Conservation (phyloP, 148 eudicot genomes). For the Silene uniflora region DNA sequence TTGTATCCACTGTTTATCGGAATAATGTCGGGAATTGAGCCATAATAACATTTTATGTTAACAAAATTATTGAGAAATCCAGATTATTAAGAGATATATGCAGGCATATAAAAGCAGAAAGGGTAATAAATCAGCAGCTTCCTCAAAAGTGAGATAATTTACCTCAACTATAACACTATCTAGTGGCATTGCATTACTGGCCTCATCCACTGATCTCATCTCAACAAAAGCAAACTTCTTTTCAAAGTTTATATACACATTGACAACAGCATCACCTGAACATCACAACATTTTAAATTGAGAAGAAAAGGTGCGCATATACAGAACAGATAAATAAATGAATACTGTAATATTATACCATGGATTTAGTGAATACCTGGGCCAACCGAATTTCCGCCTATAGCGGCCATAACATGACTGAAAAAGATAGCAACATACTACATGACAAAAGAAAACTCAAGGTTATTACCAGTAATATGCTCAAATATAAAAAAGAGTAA, state of each 20-base stretch:
- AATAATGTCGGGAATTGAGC: conserved; percentile 51
- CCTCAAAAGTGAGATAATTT: not conserved
- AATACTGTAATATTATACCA: not conserved
- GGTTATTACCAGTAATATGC: not conserved
- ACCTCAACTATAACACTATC: conserved; percentile 76
- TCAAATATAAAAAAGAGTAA: not conserved
- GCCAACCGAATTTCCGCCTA: conserved; percentile 95
- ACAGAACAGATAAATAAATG: not conserved
- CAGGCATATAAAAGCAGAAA: not conserved
- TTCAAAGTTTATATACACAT: conserved; percentile 86
- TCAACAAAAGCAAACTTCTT: no score
- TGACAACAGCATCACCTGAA: conserved; percentile 91
- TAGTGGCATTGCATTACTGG: conserved; percentile 81
- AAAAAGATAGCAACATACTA: conserved; percentile 92
- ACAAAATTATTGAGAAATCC: not conserved
- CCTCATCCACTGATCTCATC: conserved; percentile 88
- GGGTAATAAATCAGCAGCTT: not conserved
- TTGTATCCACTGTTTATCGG: conserved; percentile 39
- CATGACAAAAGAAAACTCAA: conserved; percentile 15
- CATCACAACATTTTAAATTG: not conserved
- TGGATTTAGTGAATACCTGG: conserved; percentile 49
- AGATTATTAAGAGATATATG: not conserved
- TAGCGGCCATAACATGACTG: conserved; percentile 89
- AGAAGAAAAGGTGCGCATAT: not conserved
- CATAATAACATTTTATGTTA: not conserved